These are phyloP conservation scores for Rhododendron griersonianum DNA, from an alignment of 148 eudicot species.

Conservation along the genomic window DNA sequence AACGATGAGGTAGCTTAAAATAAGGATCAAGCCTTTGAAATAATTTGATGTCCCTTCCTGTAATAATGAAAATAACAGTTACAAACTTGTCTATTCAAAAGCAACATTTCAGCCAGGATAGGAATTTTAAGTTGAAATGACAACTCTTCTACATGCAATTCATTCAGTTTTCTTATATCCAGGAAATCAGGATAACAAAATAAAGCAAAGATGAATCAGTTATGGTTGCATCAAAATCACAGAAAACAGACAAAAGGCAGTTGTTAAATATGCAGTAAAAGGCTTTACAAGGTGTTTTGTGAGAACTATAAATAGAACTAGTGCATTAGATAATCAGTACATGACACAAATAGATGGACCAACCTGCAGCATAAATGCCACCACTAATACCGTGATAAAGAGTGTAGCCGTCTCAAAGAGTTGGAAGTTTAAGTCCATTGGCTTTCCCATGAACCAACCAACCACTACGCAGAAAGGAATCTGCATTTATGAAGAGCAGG, in stretches of 20 bases:
- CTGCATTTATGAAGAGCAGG: constrained; percentile 44
- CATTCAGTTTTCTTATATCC: neutral
- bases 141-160: neutral
- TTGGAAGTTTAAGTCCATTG: constrained; percentile 93
- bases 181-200: neutral
- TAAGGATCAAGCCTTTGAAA: constrained; percentile 94
- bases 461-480: constrained; percentile 92
- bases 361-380: constrained; percentile 98
- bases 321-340: neutral
- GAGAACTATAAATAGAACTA: neutral
- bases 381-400: constrained; percentile 86
- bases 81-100: neutral
- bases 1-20: constrained; percentile 87
- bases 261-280: neutral
- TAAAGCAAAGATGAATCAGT: neutral
- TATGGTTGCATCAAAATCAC: neutral
- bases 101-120: neutral
- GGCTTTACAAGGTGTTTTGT: neutral
- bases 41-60: constrained; percentile 97
- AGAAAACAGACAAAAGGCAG: neutral
- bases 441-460: constrained; percentile 91
- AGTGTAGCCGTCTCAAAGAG: constrained; percentile 94
- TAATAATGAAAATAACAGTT: neutral
- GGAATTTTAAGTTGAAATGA: neutral
- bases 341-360: constrained; percentile 10